A percentile compares a stretch with the other conserved stretches of the same genome.
These are phyloP conservation scores for Melaleuca quinquenervia DNA, from an alignment of 345 rosid species.

Conservation along the genomic window DNA sequence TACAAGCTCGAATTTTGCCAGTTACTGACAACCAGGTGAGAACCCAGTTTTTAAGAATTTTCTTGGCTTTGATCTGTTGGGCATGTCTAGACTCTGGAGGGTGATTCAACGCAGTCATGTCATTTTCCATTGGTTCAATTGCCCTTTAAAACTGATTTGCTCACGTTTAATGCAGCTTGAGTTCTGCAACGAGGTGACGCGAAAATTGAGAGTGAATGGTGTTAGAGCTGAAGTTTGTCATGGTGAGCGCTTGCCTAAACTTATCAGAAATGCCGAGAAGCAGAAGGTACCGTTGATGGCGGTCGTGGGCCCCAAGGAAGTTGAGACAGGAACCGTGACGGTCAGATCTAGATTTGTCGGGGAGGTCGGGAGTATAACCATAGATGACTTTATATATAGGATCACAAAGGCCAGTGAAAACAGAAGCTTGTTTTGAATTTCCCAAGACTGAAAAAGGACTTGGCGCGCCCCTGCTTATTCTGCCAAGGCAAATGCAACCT, in stretches of 20 bases:
- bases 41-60: neutral
- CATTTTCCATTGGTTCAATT: neutral
- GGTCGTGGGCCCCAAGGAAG: slow-evolving; percentile 87
- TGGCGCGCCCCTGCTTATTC: neutral
- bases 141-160: neutral
- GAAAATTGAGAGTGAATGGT: slow-evolving; percentile 44
- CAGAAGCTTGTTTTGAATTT: slow-evolving; percentile 17
- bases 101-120: neutral
- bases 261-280: slow-evolving; percentile 83
- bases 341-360: slow-evolving; percentile 81
- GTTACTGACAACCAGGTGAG: slow-evolving; percentile 86
- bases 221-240: slow-evolving; percentile 76
- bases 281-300: slow-evolving; percentile 90
- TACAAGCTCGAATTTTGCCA: slow-evolving; percentile 83
- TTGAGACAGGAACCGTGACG: slow-evolving; percentile 53
- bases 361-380: slow-evolving; percentile 60
- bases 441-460: neutral
- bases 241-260: slow-evolving; percentile 88
- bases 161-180: slow-evolving; percentile 31
- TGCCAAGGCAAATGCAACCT: neutral
- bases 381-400: slow-evolving; percentile 57
- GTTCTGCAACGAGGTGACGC: slow-evolving; percentile 50
- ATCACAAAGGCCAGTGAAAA: slow-evolving; percentile 40
- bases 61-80: neutral
- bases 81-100: neutral